Evolutionary conservation across 352 stramenopile species (phyloP).

Genomic region (Phytophthora foliorum): DNA sequence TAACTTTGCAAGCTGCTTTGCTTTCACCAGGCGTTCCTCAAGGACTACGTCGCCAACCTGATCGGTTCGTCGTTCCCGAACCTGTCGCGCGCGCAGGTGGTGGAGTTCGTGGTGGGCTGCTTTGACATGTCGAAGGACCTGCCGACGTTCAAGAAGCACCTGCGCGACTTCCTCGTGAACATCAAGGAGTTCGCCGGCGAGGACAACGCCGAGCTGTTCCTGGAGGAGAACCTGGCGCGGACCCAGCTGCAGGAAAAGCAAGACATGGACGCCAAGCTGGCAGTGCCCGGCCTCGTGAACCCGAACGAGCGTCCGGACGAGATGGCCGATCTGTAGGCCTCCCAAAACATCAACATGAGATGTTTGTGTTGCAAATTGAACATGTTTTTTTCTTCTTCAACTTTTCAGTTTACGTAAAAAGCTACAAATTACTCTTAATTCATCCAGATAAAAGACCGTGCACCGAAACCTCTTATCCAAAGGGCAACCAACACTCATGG

Average conservation of each 20-base stretch:
- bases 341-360: constrained; percentile 15
- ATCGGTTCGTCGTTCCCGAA: constrained; percentile 98
- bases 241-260: constrained; percentile 90
- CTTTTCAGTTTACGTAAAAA: background rate
- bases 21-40: constrained; percentile 88
- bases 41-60: constrained; percentile 97
- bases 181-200: constrained; percentile 98
- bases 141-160: constrained; percentile 98
- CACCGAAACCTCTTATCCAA: background rate
- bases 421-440: constrained; percentile 23
- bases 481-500: constrained; percentile 27
- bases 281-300: constrained; percentile 93
- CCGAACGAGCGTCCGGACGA: constrained; percentile 92
- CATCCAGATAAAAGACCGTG: background rate
- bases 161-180: constrained; percentile 99
- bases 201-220: constrained; percentile 97
- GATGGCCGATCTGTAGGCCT: constrained; percentile 83
- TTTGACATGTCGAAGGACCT: constrained; percentile 99
- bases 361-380: constrained; percentile 26
- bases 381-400: constrained; percentile 23
- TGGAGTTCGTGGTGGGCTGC: constrained; percentile 97
- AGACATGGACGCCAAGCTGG: constrained; percentile 82
- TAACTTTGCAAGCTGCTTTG: background rate
- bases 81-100: constrained; percentile 94
- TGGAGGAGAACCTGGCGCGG: constrained; percentile 95